Evolutionary conservation across 176 grass and related monocot species (phyloP), one percentile per base, ranked within the genome.

Genomic region (Oryza rufipogon): DNA sequence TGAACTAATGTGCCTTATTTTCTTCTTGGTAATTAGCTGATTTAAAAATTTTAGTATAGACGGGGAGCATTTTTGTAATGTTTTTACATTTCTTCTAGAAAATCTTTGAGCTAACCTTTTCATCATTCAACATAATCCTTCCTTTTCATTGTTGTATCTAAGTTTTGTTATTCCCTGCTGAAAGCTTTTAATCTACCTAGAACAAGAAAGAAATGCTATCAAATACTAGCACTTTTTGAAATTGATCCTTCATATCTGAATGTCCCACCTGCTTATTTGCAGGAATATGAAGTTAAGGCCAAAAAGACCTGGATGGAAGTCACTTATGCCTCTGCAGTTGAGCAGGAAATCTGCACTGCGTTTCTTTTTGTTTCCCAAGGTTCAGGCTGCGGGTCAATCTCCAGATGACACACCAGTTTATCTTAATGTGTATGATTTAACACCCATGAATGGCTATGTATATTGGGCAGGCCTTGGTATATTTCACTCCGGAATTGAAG

Each of bases 361-460:
- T 38, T 93, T 95, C 72, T 93, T 88, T 88, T 77, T 93, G 87
- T 98, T 98, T 84, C 96, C 92, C 61, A 95, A 98, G 83, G 91
- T 93, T 70, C 91, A 84, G 48, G 79, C 90, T 7, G 69, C 88
- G 33, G 77, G 83, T 84, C 93, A 93, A 80, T 92, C 91, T 0
- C 73, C 87, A 66, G 89, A 84, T 73, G 71, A 91, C 77, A 87
- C 91, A 71, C 96, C 93, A 4, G 96, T 98, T 90, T 98, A 95
- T 89, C 91, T 98, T 67, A 98, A 98, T 19, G 96, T 98, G 26
- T 98, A 98, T 48, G 96, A 98, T 89, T 87, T 98, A 89, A 98
- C 96, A 20, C 89, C 93, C 63, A 90, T 98, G 87, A 98, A 98
- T 87, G 96, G 91, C 32, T 98, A 98, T 73, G 84, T 98, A 78